These are phyloP conservation scores for Debaryomyces coudertii DNA, from an alignment of 1,139 yeast genomes.

Conservation along the genomic window DNA sequence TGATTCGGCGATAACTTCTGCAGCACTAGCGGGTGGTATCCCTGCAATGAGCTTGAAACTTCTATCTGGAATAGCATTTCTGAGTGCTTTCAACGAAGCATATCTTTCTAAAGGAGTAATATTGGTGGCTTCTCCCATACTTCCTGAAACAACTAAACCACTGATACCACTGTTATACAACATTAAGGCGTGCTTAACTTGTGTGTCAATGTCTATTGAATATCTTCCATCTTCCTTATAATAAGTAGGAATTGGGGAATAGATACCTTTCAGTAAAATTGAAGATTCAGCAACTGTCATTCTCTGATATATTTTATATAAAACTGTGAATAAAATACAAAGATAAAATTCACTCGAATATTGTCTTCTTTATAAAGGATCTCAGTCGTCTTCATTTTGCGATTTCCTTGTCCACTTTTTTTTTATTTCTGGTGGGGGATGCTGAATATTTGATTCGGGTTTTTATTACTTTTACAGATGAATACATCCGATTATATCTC, in stretches of 20 bases:
- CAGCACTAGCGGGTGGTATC: conserved; percentile 33
- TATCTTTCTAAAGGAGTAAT: conserved; percentile 38
- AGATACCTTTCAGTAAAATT: conserved; percentile 35
- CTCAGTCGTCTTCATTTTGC: neutral
- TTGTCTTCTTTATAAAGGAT: neutral
- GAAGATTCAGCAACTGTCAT: conserved; percentile 5
- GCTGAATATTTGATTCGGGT: neutral
- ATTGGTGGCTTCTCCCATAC: conserved; percentile 47
- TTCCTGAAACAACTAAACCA: conserved; percentile 53
- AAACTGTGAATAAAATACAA: neutral
- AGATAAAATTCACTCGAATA: neutral
- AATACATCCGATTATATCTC: neutral
- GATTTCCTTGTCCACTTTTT: neutral
- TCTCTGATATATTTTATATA: neutral
- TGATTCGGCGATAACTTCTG: conserved; percentile 35
- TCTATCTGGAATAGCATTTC: conserved; percentile 29
- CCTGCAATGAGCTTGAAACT: conserved; percentile 37
- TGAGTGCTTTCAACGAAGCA: conserved; percentile 24
- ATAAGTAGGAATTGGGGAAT: conserved; percentile 55
- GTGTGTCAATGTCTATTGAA: conserved; percentile 46
- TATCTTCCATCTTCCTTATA: conserved; percentile 40
- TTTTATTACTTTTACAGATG: neutral
- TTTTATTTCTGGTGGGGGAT: neutral
- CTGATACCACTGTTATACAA: conserved; percentile 45
- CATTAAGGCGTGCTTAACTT: conserved; percentile 42